These are phyloP conservation scores for Peronospora destructor DNA, from an alignment of 352 stramenopile species.

Conservation along the genomic window DNA sequence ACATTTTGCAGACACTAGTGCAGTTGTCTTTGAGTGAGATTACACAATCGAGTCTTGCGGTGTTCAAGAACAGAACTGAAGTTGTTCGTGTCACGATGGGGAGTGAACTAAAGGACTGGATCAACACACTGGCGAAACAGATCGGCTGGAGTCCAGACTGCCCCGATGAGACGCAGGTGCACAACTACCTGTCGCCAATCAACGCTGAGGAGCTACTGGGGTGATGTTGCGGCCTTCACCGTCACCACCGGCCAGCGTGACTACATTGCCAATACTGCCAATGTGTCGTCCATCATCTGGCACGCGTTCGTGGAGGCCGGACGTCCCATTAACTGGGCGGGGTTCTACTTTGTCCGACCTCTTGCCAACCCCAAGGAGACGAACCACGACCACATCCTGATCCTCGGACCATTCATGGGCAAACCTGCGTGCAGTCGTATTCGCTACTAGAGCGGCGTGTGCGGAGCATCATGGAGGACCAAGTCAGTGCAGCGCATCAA, in stretches of 20 bases:
- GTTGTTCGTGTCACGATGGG: constrained; percentile 33
- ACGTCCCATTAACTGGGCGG: constrained; percentile 72
- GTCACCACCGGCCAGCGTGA: constrained; percentile 52
- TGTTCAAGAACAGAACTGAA: constrained; percentile 46
- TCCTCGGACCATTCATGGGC: constrained; percentile 74
- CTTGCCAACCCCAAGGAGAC: constrained; percentile 49
- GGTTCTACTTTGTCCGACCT: constrained; percentile 75
- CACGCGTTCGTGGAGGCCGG: constrained; percentile 57
- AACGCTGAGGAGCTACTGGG: constrained; percentile 58
- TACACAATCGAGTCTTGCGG: constrained; percentile 29
- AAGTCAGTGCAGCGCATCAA: constrained; percentile 67
- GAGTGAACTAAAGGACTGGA: constrained; percentile 40
- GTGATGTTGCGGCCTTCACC: constrained; percentile 58
- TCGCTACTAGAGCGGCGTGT: constrained; percentile 66
- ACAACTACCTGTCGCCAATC: constrained; percentile 52
- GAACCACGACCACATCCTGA: constrained; percentile 52
- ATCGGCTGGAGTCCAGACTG: constrained; percentile 67
- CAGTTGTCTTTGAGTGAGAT: constrained; percentile 31
- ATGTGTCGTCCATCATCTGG: constrained; percentile 79
- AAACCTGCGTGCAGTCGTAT: constrained; percentile 81
- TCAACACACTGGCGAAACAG: constrained; percentile 41
- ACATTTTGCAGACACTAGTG: constrained; percentile 35
- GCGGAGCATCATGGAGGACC: constrained; percentile 52
- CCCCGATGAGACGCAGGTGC: constrained; percentile 37
- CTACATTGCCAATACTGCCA: constrained; percentile 73